Base-by-base conservation (phyloP, 2,329 filamentous ascomycete species). In the Gaeumannomyces sp. region DNA sequence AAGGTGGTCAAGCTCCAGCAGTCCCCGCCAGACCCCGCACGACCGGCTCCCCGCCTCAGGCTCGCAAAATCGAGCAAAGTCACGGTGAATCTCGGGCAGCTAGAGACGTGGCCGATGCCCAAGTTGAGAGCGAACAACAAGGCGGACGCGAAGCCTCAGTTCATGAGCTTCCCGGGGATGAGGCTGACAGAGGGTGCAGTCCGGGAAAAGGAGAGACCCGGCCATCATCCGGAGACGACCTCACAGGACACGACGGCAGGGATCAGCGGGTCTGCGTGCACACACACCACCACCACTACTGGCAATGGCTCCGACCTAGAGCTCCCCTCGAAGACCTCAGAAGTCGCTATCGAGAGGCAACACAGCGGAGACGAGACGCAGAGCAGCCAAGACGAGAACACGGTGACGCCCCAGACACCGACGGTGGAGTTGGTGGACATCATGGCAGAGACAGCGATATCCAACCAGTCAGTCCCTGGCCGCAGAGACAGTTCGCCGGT, bases 281-380 rank as follows among this genome's bases (percentile, higher is more conserved):
- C 72, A 84, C 81, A 68, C 85, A 87, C 70, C 83, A 87, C 70
- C 84, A 87, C 72, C 84, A 87, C 75, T 87, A 86, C 77, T 86
- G 84, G 84, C 62, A 64, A 28, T 64, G 62, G 62, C 31, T 59
- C 29, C 53, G 62, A 64, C 62, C 62, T 22, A 67, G 59, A 25
- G 27, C 59, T 59, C 19, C 57, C 29, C 57, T 28, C 13, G 57
- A 29, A 16, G 57, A 59, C 57, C 29, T 31, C 27, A 59, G 29
- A 59, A 31, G 25, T 59, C 57, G 14, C n/a, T 59, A 28, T 13
- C 57, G 29, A 19, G 57, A 59, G 25, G 13, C 27, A 29, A 11
- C 6, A 31, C 1, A 59, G 25, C 14, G 27, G 27, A 13, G 27
- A 59, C 27, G 4, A 29, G 57, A 22, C 25, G 14, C 25, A 22